Evolutionary conservation across 2,329 filamentous ascomycete genomes (phyloP).

Genomic region (Clarireedia monteithiana): DNA sequence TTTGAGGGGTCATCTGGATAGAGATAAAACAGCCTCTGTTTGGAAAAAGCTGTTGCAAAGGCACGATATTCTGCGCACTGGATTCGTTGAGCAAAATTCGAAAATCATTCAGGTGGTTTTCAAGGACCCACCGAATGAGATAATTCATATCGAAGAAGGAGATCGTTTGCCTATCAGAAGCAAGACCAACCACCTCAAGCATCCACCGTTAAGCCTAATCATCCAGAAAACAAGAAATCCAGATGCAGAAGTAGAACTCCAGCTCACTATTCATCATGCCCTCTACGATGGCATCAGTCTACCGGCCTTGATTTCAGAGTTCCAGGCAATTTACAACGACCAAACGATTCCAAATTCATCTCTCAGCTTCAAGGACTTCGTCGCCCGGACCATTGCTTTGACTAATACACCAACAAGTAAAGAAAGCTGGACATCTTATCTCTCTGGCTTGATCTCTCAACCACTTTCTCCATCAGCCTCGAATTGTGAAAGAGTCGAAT

Average conservation of each 20-base stretch:
- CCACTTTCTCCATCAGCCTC: not conserved
- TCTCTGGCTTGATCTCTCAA: slow-evolving; percentile 14
- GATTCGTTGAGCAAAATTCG: slow-evolving; percentile 39
- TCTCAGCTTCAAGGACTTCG: slow-evolving; percentile 23
- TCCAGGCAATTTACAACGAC: slow-evolving; percentile 37
- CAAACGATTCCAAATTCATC: slow-evolving; percentile 2
- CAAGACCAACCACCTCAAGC: slow-evolving; percentile 10
- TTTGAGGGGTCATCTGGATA: slow-evolving; percentile 29
- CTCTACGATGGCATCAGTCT: slow-evolving; percentile 84
- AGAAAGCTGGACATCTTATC: slow-evolving; percentile 38
- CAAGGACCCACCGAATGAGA: slow-evolving; percentile 30
- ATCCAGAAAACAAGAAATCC: slow-evolving; percentile 11
- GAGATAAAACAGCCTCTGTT: slow-evolving; percentile 41
- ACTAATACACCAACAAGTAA: slow-evolving; percentile 16
- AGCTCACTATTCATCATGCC: slow-evolving; percentile 70
- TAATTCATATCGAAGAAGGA: slow-evolving; percentile 25
- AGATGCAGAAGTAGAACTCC: slow-evolving; percentile 12
- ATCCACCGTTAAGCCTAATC: slow-evolving; percentile 22
- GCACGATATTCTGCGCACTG: slow-evolving; percentile 61
- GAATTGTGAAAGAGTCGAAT: slow-evolving; percentile 18
- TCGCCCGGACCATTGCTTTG: slow-evolving; percentile 35
- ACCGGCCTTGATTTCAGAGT: slow-evolving; percentile 48
- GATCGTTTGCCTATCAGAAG: slow-evolving; percentile 6
- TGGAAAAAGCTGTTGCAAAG: slow-evolving; percentile 53
- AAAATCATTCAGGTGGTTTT: slow-evolving; percentile 60